Evolutionary conservation across 441 rosid genomes (phyloP).

Genomic region (Metrosideros polymorpha): DNA sequence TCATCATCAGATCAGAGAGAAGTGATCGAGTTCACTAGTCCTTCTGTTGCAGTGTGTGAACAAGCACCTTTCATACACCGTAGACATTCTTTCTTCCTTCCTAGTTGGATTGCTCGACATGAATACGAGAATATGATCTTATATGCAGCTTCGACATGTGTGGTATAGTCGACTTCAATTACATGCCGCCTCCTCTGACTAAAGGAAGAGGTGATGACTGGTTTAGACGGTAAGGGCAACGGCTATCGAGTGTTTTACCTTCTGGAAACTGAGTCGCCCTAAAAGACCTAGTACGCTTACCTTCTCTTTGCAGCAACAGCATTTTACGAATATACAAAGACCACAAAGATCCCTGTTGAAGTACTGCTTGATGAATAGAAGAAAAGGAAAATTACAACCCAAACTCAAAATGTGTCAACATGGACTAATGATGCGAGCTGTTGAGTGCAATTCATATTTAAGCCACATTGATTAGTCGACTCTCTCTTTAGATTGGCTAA

Average conservation of each 20-base stretch:
- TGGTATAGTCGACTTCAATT: background rate
- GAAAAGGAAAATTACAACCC: background rate
- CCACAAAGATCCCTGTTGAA: background rate
- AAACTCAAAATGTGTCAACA: background rate
- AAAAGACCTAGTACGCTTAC: background rate
- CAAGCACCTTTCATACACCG: constrained; percentile 1
- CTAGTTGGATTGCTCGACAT: background rate
- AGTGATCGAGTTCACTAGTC: constrained; percentile 1
- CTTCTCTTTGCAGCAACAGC: background rate
- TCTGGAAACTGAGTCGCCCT: background rate
- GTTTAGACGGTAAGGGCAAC: background rate
- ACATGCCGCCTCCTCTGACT: background rate
- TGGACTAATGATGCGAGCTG: background rate
- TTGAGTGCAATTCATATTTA: background rate
- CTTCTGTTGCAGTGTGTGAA: constrained; percentile 9
- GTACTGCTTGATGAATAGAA: background rate
- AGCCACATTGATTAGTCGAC: background rate
- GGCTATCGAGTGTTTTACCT: background rate
- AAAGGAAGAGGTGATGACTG: background rate
- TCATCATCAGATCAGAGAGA: background rate
- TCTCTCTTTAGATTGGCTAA: background rate
- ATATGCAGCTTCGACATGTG: background rate
- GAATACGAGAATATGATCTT: background rate
- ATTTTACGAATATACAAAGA: too few species aligned
- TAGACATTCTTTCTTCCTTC: background rate